Percentiles rank a stretch among this genome's conserved stretches.
phyloP scores from a whole-genome alignment of 805 yeast species.

The Saccharomycopsis sp. region DNA sequence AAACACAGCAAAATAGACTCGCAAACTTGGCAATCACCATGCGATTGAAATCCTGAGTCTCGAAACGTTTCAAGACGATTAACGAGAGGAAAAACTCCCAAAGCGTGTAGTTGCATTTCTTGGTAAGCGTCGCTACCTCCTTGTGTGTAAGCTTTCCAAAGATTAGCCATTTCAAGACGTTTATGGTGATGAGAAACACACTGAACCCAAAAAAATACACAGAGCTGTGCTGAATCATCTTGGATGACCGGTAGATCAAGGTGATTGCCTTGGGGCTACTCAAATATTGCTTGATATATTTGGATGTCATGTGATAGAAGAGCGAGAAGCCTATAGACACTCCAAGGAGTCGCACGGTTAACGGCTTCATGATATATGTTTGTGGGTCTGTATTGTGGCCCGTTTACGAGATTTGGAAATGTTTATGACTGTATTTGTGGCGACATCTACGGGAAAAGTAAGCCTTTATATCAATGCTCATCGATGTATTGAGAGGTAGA shows the following conservation, averaged over 20 bases:
- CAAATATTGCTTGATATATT: not conserved
- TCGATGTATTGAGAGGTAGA: no score
- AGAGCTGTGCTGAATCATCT: not conserved
- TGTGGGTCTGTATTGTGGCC: not conserved
- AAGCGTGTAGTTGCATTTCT: constrained; percentile 16
- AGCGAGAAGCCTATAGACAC: not conserved
- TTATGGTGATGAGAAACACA: constrained; percentile 5
- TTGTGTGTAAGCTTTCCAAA: constrained; percentile 15
- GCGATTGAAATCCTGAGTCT: not conserved
- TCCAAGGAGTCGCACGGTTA: not conserved
- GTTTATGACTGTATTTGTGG: no score
- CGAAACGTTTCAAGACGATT: constrained; percentile 8
- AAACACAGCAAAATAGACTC: constrained; percentile 14
- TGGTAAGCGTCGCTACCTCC: constrained; percentile 11
- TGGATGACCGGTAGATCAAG: not conserved
- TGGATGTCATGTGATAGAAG: not conserved
- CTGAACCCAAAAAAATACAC: not conserved
- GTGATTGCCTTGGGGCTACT: not conserved
- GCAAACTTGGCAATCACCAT: constrained; percentile 8
- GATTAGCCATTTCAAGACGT: constrained; percentile 16
- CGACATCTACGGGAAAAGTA: no score
- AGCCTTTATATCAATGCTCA: no score
- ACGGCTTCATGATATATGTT: not conserved
- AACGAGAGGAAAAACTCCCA: constrained; percentile 19
- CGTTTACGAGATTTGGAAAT: no score